Base-by-base conservation (phyloP, 495 filamentous ascomycete genomes). In the Hyaloscypha finlandica region DNA sequence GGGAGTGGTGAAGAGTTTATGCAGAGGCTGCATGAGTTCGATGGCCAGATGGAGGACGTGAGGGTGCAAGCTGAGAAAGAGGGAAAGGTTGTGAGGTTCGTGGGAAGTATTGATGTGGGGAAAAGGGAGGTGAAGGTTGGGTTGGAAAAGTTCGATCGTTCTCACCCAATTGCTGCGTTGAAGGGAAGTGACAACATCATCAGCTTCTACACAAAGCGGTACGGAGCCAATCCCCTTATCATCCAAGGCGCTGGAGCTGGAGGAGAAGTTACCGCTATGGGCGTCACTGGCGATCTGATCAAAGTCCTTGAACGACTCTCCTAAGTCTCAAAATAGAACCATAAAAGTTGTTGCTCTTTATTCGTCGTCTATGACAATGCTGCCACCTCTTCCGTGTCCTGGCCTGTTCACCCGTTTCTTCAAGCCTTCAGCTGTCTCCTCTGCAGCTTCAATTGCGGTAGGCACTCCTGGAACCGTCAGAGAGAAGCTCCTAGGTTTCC, bases 151-250 rank as follows among this genome's bases (percentile, higher is more conserved):
- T 92, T 96, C 61, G 89, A 92, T 59, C 88, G 84, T 71, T 88
- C 89, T 54, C 90, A 91, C 74, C 89, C 95, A 35, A 96, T 98
- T 77, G 95, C 94, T 33, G 90, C 90, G 42, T 81, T 98, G 64
- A 96, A 96, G 83, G 95, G 95, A 45, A 97, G 93, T 77, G 95
- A 97, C 75, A 98, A 98, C 81, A 94, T 97, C 74, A 95, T 99
- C 73, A 95, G 88, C 83, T 97, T 99, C 84, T 96, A 95, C 78
- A 97, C 95, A 54, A 89, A 94, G 82, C 86, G 95, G 71, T 98
- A 99, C 75, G 92, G 92, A 48, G 81, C 81, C 66, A 96, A 93
- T 76, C 92, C 95, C 14, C 79, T 97, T 63, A 95, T 97, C 74
- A 87, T 99, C 58, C 93, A 97, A 82, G 95, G 95, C 65, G 94